Base-by-base conservation (phyloP, 164 flowering plant genomes). In the Dillenia turbinata region DNA sequence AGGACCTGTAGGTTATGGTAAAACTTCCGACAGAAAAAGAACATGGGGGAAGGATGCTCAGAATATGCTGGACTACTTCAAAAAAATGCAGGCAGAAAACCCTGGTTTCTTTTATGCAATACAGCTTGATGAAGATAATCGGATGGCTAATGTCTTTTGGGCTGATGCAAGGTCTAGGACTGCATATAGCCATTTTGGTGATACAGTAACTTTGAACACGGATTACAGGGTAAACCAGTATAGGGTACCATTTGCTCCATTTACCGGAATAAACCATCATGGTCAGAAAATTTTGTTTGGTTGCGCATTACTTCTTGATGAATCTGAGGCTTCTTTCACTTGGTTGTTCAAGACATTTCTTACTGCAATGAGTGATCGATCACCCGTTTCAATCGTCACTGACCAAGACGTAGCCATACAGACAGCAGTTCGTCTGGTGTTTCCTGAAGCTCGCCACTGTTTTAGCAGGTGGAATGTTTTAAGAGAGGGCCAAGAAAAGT, bases 341-440 rank as follows among this genome's bases (percentile, higher is more conserved):
- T 86, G 89, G 89, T 69, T 86, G 14, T 75, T 86, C 62, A 84
- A 75, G 66, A 79, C 88, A 53, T 86, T 82, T 78, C 80, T 84
- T 51, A 79, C 80, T 5, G 85, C 87, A 44, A 86, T 86, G 92
- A 73, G 69, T 65, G 80, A 82, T 56, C 77, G 57, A 3, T 75
- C 62, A 48, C 92, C 88, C 44, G 65, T 70, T 60, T 79, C 87
- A 10, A 62, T 86, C 46, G 64, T 73, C 46, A 86, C 87, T 44
- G 84, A 84, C 62, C 87, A 82, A 62, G 85, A 84, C 65, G 68
- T 66, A 56, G 75, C 75, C 52, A 75, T 83, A 64, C 75, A 72
- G 69, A 68, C 69, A 17, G 89, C 87, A 49, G 80, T 84, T 47
- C 49, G 73, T 59, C 70, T 67, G 60, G 92, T 81, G 15, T 74